Conservation (phyloP, 768 basidiomycete species). For the Lactarius sanguifluus region DNA sequence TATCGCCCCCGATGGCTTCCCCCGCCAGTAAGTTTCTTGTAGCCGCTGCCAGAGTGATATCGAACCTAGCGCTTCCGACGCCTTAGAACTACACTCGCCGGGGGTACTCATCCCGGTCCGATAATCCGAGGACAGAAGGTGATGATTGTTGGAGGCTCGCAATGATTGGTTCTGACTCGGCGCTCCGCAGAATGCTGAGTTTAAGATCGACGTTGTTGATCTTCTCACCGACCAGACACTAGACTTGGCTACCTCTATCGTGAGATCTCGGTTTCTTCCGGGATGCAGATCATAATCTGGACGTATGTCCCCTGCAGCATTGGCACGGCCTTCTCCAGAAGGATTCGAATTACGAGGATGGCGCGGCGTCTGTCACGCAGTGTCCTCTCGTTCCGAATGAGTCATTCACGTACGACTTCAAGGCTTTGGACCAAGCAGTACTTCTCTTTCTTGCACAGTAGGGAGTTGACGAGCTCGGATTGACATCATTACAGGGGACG, state of each 20-base stretch:
- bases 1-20: conserved; percentile 24
- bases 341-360: conserved; percentile 28
- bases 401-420: conserved; percentile 44
- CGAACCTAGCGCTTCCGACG: not conserved
- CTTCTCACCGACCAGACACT: not conserved
- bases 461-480: not conserved
- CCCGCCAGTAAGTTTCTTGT: conserved; percentile 16
- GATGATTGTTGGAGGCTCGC: not conserved
- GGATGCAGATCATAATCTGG: no score
- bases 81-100: conserved; percentile 16
- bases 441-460: not conserved
- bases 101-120: conserved; percentile 13
- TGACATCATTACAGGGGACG: conserved; percentile 29
- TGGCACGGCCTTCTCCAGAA: conserved; percentile 33
- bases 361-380: conserved; percentile 37
- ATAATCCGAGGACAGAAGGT: conserved; percentile 18
- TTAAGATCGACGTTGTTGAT: conserved; percentile 12
- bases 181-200: conserved; percentile 1
- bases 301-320: conserved; percentile 17
- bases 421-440: conserved; percentile 37
- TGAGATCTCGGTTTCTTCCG: not conserved
- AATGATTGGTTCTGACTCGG: not conserved
- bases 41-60: not conserved
- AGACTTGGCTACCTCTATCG: conserved; percentile 22
- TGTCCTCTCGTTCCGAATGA: conserved; percentile 44